Evolutionary conservation across 805 yeast genomes (phyloP).

Genomic region (Pichia deserticola): DNA sequence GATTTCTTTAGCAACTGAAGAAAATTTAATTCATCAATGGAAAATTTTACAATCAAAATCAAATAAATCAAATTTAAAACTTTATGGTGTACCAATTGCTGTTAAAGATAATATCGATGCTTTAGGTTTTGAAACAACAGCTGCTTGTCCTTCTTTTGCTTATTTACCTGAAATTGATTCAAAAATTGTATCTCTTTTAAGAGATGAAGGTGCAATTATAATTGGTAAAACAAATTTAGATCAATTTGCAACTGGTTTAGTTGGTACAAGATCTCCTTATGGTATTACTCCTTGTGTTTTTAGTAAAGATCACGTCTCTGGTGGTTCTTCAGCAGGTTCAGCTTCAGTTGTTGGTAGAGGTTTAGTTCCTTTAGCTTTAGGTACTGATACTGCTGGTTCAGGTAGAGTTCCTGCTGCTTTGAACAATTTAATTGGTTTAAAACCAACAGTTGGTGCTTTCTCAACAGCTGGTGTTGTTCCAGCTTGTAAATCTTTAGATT

Average conservation of each 20-base stretch:
- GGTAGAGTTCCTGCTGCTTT: constrained; percentile 96
- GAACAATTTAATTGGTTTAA: constrained; percentile 85
- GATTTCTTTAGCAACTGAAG: constrained; percentile 69
- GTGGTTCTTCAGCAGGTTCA: constrained; percentile 97
- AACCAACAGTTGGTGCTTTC: constrained; percentile 85
- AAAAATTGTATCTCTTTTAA: constrained; percentile 61
- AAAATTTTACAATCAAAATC: constrained; percentile 56
- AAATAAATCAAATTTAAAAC: constrained; percentile 47
- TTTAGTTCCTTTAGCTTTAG: constrained; percentile 78
- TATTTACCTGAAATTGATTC: constrained; percentile 69
- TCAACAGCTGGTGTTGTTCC: constrained; percentile 93
- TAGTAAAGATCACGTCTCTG: constrained; percentile 70
- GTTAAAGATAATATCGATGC: constrained; percentile 94
- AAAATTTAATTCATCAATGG: constrained; percentile 73
- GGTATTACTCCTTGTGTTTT: constrained; percentile 84
- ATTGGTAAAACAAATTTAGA: constrained; percentile 93
- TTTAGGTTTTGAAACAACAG: constrained; percentile 76
- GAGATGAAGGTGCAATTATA: constrained; percentile 86
- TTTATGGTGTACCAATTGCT: constrained; percentile 94
- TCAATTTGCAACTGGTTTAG: constrained; percentile 96
- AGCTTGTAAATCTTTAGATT: constrained; percentile 91
- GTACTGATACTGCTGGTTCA: constrained; percentile 97
- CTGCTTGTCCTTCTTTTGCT: constrained; percentile 85
- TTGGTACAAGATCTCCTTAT: constrained; percentile 92
- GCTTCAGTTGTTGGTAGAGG: constrained; percentile 88